Evolutionary conservation across 1,284 basidiomycete species (phyloP).

Genomic region (Ceraceosorus bombacis): DNA sequence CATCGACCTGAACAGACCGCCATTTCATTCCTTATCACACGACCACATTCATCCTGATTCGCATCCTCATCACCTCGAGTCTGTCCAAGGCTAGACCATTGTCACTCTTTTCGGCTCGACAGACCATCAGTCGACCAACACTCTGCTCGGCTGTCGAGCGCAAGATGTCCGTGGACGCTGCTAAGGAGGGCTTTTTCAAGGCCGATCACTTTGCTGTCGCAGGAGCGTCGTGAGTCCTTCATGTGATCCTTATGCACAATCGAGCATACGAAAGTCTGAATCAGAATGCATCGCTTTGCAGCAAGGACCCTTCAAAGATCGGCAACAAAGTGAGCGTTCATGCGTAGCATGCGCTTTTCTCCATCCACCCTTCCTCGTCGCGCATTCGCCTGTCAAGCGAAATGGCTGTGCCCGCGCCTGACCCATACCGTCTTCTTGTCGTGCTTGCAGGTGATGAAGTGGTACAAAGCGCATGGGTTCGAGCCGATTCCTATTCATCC

Average conservation of each 20-base stretch:
- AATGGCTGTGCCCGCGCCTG: background rate
- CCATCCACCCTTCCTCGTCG: background rate
- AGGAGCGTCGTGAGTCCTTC: slow-evolving; percentile 21
- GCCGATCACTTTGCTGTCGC: slow-evolving; percentile 36
- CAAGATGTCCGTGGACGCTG: slow-evolving; percentile 6
- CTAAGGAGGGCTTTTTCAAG: slow-evolving; percentile 25
- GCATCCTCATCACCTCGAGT: no score
- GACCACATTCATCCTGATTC: no score
- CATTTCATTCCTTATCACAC: no score
- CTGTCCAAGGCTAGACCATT: no score
- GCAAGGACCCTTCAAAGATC: slow-evolving; percentile 36
- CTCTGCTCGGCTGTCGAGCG: no score
- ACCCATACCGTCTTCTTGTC: no score
- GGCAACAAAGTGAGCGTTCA: slow-evolving; percentile 36
- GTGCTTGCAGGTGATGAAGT: slow-evolving; percentile 30
- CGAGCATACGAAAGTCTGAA: no score
- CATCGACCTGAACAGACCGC: no score
- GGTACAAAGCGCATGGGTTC: slow-evolving; percentile 35
- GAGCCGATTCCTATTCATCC: slow-evolving; percentile 40
- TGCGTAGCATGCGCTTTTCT: background rate
- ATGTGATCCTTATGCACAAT: background rate
- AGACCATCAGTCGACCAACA: no score
- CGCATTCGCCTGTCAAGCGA: background rate
- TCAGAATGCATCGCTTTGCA: slow-evolving; percentile 9
- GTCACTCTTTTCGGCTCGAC: no score